A percentile compares a stretch with the other conserved stretches of the same genome.
Evolutionary conservation across 768 basidiomycete genomes (phyloP).

Genomic region (Hortiboletus flavorubellus): DNA sequence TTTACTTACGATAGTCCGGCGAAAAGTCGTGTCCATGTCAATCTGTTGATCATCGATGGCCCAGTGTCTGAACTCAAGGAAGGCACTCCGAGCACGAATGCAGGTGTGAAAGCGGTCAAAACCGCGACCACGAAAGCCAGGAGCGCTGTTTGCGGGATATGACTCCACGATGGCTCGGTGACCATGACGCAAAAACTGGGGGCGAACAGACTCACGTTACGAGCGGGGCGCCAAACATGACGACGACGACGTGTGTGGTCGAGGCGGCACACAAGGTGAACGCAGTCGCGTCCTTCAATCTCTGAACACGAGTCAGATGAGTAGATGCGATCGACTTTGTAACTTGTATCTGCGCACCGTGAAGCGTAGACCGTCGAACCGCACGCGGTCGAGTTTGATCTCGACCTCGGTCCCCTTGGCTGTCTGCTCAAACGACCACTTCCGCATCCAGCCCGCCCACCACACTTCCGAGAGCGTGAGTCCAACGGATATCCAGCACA

Average conservation of each 20-base stretch:
- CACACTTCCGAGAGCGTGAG: conserved; percentile 54
- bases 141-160: conserved; percentile 58
- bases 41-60: conserved; percentile 49
- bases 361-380: conserved; percentile 36
- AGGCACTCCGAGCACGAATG: conserved; percentile 66
- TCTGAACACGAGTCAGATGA: conserved; percentile 36
- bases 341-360: conserved; percentile 33
- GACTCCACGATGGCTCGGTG: conserved; percentile 33
- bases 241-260: conserved; percentile 44
- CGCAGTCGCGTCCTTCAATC: conserved; percentile 45
- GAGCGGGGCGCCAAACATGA: conserved; percentile 77
- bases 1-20: conserved; percentile 73
- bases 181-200: background rate
- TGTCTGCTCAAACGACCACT: conserved; percentile 49
- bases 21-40: conserved; percentile 78
- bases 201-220: conserved; percentile 40
- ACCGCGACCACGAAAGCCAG: conserved; percentile 67
- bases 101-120: conserved; percentile 62
- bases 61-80: conserved; percentile 38
- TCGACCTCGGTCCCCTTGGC: conserved; percentile 42
- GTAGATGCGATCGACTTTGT: background rate
- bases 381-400: conserved; percentile 40
- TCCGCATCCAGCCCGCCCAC: conserved; percentile 69
- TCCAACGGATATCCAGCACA: conserved; percentile 56
- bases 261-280: conserved; percentile 51